phyloP scores from a whole-genome alignment of 306 rosid genomes.

The Neltuma alba region DNA sequence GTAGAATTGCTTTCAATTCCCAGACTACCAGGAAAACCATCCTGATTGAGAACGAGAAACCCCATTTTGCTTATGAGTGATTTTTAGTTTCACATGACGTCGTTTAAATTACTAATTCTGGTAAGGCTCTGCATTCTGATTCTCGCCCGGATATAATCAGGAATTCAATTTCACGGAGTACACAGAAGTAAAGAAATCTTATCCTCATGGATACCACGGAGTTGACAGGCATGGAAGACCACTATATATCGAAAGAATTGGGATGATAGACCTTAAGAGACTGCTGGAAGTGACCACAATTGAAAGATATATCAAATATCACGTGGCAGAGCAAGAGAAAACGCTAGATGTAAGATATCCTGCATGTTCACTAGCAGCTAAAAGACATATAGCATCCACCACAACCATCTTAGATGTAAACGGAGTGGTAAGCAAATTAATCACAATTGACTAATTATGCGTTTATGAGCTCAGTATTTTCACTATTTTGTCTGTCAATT shows the following conservation, averaged over 20 bases:
- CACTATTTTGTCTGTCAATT: neutral
- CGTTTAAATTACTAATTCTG: conserved; percentile 13
- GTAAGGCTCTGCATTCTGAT: conserved; percentile 2
- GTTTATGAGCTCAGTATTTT: neutral
- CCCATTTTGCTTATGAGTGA: neutral
- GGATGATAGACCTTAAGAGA: conserved; percentile 71
- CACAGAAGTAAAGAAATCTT: conserved; percentile 73
- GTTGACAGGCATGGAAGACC: conserved; percentile 88
- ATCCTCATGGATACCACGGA: conserved; percentile 91
- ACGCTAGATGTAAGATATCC: conserved; percentile 70
- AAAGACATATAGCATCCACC: conserved; percentile 86
- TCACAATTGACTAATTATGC: neutral
- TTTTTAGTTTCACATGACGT: neutral
- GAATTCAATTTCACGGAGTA: conserved; percentile 76
- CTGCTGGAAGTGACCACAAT: conserved; percentile 67
- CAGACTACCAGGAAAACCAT: neutral
- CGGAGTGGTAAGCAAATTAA: conserved; percentile 65
- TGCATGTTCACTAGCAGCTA: conserved; percentile 80
- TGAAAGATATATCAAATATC: conserved; percentile 71
- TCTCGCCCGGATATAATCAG: conserved; percentile 43
- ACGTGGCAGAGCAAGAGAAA: conserved; percentile 90
- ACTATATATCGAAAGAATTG: conserved; percentile 77
- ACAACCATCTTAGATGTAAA: conserved; percentile 87
- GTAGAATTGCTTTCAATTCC: neutral
- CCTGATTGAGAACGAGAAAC: neutral